Percentiles rank a stretch among this genome's conserved stretches.
These are phyloP conservation scores for Hydnomerulius pinastri DNA, from an alignment of 768 basidiomycete genomes.

Conservation along the genomic window DNA sequence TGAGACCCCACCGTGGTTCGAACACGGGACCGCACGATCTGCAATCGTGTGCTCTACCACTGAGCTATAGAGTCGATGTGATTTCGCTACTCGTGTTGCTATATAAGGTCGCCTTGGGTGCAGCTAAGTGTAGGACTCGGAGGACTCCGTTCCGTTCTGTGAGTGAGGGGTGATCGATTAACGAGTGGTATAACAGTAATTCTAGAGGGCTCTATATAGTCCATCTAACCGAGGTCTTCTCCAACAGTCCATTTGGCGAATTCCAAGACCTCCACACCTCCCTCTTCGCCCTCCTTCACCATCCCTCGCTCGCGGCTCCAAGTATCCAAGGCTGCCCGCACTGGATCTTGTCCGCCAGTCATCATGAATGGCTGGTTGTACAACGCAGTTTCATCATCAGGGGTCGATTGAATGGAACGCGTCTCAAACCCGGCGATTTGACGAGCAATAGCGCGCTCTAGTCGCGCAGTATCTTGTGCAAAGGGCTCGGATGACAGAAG, in stretches of 20 bases:
- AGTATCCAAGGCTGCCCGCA: constrained; percentile 38
- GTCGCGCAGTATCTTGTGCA: constrained; percentile 53
- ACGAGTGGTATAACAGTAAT: too few relatives aligned
- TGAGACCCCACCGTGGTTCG: constrained; percentile 53
- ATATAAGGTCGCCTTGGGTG: too few relatives aligned
- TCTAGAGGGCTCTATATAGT: not conserved
- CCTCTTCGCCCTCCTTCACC: constrained; percentile 29
- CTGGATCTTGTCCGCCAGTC: constrained; percentile 55
- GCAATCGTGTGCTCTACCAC: constrained; percentile 63
- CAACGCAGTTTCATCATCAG: constrained; percentile 52
- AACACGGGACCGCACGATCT: constrained; percentile 61
- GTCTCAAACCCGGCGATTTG: constrained; percentile 88
- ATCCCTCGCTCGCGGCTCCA: constrained; percentile 60
- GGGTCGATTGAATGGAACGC: constrained; percentile 40
- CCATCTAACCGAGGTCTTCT: constrained; percentile 30
- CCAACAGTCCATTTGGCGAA: constrained; percentile 71
- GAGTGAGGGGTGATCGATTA: too few relatives aligned
- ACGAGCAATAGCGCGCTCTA: constrained; percentile 77
- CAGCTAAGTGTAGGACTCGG: too few relatives aligned
- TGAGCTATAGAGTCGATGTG: constrained; percentile 36
- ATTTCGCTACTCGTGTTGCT: not conserved
- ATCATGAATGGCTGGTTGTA: constrained; percentile 78
- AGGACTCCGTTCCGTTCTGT: too few relatives aligned
- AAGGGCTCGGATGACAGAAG: constrained; percentile 51
- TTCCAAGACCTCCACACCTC: constrained; percentile 42